Evolutionary conservation across 2,329 filamentous ascomycete species (phyloP), one percentile per base, ranked within the genome.

Genomic region (Penicillium sp.): DNA sequence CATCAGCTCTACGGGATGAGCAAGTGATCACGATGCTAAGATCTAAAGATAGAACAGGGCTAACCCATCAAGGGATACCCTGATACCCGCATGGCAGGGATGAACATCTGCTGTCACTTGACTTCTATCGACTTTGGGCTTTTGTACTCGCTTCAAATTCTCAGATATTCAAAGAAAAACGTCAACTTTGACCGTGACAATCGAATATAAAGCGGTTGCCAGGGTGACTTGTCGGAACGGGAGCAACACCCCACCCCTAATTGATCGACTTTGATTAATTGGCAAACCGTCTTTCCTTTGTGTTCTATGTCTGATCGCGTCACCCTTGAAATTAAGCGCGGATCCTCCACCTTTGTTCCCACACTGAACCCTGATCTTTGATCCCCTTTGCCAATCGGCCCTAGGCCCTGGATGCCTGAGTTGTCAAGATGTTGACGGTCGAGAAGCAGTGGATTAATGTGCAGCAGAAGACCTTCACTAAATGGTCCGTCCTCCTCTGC

Each of bases 381-480:
- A 44, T 44, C 27, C 37, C 31, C 42, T 49, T 49, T 54, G 56
- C 50, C 59, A 56, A 52, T 55, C 56, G 55, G 57, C 60, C 61
- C 57, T 66, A 63, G 47, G 38, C 38, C 38, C 38, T 40, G 38
- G 47, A 69, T 69, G 67, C 60, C 37, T 47, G 44, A 44, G 48
- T 23, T 23, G 20, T 44, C 46, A 64, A 67, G 58, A 75, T 75
- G 73, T 72, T 75, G 66, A 69, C 70, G 62, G 70, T 75, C 60
- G 81, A 84, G 71, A 79, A 82, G 74, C 78, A 81, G 72, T 83
- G 81, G 81, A 76, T 84, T 63, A 81, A 79, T 67, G 90, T 95
- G 73, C 92, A 97, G 78, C 87, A 97, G 73, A 98, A 97, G 81
- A 98, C 93, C 25, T 98, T 98, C 73, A 95, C 91, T 52, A 98